These are phyloP conservation scores for Clavulina sp. DNA, from an alignment of 768 basidiomycete genomes.

Conservation along the genomic window DNA sequence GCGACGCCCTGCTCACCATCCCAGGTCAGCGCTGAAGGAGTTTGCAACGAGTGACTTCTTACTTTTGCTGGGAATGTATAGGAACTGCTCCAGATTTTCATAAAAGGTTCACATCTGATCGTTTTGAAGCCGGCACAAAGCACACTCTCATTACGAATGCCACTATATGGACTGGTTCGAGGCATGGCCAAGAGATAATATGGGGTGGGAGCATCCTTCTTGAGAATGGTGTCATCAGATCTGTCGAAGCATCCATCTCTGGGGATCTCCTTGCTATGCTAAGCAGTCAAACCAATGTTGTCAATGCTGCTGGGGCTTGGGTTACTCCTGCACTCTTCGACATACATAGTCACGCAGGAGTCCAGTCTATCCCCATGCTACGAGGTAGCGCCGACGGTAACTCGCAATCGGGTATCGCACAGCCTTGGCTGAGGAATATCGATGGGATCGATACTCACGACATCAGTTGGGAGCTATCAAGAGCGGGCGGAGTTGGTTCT, in stretches of 20 bases:
- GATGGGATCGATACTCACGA: slow-evolving; percentile 83
- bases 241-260: slow-evolving; percentile 29
- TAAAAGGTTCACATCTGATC: slow-evolving; percentile 29
- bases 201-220: slow-evolving; percentile 28
- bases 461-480: slow-evolving; percentile 46
- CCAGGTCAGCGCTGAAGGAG: too few species aligned
- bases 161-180: slow-evolving; percentile 57
- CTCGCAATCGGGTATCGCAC: slow-evolving; percentile 45
- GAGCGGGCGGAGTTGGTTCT: background rate
- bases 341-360: slow-evolving; percentile 62
- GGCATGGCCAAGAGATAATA: slow-evolving; percentile 33
- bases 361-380: slow-evolving; percentile 42
- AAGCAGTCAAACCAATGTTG: slow-evolving; percentile 29
- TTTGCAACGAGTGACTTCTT: too few species aligned
- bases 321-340: slow-evolving; percentile 45
- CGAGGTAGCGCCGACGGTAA: slow-evolving; percentile 38
- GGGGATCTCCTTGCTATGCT: slow-evolving; percentile 24
- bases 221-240: slow-evolving; percentile 43
- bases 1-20: slow-evolving; percentile 16
- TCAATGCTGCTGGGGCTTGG: slow-evolving; percentile 51
- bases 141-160: slow-evolving; percentile 46
- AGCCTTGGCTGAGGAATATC: slow-evolving; percentile 44
- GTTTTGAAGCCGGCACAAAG: slow-evolving; percentile 35
- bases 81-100: slow-evolving; percentile 18
- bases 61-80: too few species aligned